Base-by-base conservation (phyloP, 1,139 yeast genomes). In the Debaryomycetaceae sp. region DNA sequence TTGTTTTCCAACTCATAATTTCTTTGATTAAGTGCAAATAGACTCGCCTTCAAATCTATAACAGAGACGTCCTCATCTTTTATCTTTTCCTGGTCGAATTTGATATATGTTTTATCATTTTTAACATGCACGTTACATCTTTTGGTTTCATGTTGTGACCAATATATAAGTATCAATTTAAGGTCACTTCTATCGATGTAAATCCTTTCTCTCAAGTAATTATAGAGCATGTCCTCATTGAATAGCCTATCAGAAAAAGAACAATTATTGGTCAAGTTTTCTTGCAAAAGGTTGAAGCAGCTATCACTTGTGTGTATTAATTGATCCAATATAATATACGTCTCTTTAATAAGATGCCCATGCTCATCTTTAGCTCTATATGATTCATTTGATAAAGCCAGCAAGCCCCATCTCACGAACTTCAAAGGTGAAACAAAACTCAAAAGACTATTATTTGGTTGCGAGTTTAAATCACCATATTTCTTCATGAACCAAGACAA, bases 41-140 rank as follows among this genome's bases (percentile, higher is more conserved):
- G 52, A 30, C 51, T 55, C 22, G 56, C 44, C 44, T 56, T 61
- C 33, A 59, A 45, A 16, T 53, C 53, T 28, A 53, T 55, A 3
- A 70, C 56, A 5, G 58, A 56, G 6, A 62, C 53, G 36, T 71
- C 77, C 29, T 62, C 63, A 2, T 56, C 60, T 2, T 58, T 46
- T 1, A 69, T 47, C 17, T 4, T n/a, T 13, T 30, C 33, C 11
- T 35, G 34, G 22, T 39, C 52, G 36, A 66, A 55, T 45, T 65
- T 65, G 11, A 66, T 51, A 29, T 61, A 56, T 1, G 41, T 44
- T 3, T 34, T 46, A 3, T 45, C 52, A 7, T 52, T 51, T 5
- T 41, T 38, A 11, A 39, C 39, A 32, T 41, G 43, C 3, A 49
- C 40, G 8, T 31, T 38, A 36, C 63, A 55, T 16, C 45, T 41